These are phyloP conservation scores for Blastobotrys persicus DNA, from an alignment of 1,139 yeast genomes.

Conservation along the genomic window DNA sequence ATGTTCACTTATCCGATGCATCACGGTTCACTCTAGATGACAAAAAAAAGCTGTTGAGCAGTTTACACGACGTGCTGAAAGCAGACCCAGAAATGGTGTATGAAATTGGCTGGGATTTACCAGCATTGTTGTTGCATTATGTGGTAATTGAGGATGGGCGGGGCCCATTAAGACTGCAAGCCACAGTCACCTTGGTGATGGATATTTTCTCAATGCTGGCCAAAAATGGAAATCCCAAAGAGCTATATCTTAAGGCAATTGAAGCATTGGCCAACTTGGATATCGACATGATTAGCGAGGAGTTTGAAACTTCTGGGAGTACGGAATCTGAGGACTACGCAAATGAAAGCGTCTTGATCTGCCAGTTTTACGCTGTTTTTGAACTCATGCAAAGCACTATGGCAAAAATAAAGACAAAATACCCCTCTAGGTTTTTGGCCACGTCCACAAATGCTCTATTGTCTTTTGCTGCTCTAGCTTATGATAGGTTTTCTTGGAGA, in stretches of 20 bases:
- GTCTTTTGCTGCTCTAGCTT: slow-evolving; percentile 48
- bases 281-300: slow-evolving; percentile 9
- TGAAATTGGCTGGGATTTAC: slow-evolving; percentile 89
- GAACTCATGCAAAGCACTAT: slow-evolving; percentile 59
- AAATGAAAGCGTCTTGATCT: slow-evolving; percentile 44
- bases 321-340: neutral
- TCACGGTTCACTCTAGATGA: slow-evolving; percentile 48
- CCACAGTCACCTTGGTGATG: slow-evolving; percentile 38
- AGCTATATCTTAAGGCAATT: slow-evolving; percentile 64
- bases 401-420: slow-evolving; percentile 55
- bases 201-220: slow-evolving; percentile 60
- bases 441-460: slow-evolving; percentile 60
- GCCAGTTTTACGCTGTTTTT: slow-evolving; percentile 60
- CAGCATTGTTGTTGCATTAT: slow-evolving; percentile 51
- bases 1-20: slow-evolving; percentile 56
- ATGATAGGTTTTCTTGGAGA: slow-evolving; percentile 33
- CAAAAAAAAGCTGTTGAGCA: slow-evolving; percentile 43
- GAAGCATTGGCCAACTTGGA: slow-evolving; percentile 51
- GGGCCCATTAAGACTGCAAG: slow-evolving; percentile 20
- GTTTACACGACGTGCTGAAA: slow-evolving; percentile 45
- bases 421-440: slow-evolving; percentile 74
- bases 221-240: slow-evolving; percentile 71
- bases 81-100: slow-evolving; percentile 46
- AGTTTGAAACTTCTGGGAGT: slow-evolving; percentile 1
- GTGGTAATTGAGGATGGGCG: slow-evolving; percentile 27